Percentiles rank a stretch among this genome's conserved stretches.
Evolutionary conservation across 2,329 filamentous ascomycete species (phyloP).

Genomic region (Aspergillus pseudoterreus): DNA sequence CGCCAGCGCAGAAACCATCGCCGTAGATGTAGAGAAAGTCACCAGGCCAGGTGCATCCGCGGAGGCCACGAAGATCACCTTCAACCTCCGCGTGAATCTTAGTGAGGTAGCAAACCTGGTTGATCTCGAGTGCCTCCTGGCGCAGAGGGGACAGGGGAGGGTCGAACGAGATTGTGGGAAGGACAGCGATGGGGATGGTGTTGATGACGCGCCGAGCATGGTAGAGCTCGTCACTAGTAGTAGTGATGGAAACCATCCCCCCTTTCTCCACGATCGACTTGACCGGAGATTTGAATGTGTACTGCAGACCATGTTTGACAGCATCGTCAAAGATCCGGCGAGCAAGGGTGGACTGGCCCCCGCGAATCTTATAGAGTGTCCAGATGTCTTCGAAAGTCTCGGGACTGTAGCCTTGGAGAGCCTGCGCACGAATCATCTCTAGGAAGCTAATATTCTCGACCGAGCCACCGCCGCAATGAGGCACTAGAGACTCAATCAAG

Average conservation of each 20-base stretch:
- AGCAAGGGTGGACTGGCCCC: constrained; percentile 14
- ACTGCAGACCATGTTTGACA: not conserved
- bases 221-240: not conserved
- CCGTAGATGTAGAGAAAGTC: not conserved
- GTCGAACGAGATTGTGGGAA: constrained; percentile 17
- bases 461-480: constrained; percentile 4
- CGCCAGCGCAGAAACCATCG: not conserved
- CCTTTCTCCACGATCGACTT: not conserved
- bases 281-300: not conserved
- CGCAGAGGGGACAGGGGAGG: constrained; percentile 21
- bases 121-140: constrained; percentile 16
- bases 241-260: not conserved
- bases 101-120: constrained; percentile 22
- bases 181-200: not conserved
- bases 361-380: constrained; percentile 19
- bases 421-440: constrained; percentile 25
- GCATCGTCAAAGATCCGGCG: constrained; percentile 1
- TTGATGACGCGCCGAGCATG: not conserved
- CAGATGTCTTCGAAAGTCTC: not conserved
- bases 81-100: constrained; percentile 20
- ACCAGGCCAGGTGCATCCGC: not conserved
- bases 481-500: not conserved
- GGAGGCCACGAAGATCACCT: not conserved
- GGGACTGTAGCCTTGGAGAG: constrained; percentile 20
- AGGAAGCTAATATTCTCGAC: constrained; percentile 18